These are phyloP conservation scores for Hericium alpestre DNA, from an alignment of 768 basidiomycete species.

Conservation along the genomic window DNA sequence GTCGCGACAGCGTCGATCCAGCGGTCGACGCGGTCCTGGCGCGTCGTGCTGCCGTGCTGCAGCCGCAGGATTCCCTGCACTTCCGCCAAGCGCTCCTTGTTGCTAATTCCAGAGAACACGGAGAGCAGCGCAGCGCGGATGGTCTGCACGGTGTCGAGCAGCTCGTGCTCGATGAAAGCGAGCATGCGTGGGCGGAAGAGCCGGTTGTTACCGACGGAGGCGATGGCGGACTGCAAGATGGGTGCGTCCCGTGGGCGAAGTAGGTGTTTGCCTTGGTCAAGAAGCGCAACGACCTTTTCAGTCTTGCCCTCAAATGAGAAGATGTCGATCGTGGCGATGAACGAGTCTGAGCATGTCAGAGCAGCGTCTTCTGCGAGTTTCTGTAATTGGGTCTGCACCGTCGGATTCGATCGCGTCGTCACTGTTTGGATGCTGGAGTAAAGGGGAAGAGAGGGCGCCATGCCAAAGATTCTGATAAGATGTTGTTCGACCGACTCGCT, in stretches of 20 bases:
- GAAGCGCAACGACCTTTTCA: slow-evolving; percentile 28
- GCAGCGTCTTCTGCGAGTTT: slow-evolving; percentile 27
- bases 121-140: slow-evolving; percentile 33
- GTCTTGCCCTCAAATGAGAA: slow-evolving; percentile 27
- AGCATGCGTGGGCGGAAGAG: slow-evolving; percentile 21
- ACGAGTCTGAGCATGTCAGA: slow-evolving; percentile 37
- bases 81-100: slow-evolving; percentile 28
- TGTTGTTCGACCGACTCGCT: slow-evolving; percentile 34
- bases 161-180: slow-evolving; percentile 40
- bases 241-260: slow-evolving; percentile 49
- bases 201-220: slow-evolving; percentile 25
- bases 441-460: slow-evolving; percentile 36
- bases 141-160: slow-evolving; percentile 33
- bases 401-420: slow-evolving; percentile 14
- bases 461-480: slow-evolving; percentile 38
- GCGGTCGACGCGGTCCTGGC: slow-evolving; percentile 35
- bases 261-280: slow-evolving; percentile 39
- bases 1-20: slow-evolving; percentile 44
- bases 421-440: slow-evolving; percentile 33
- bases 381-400: slow-evolving; percentile 18
- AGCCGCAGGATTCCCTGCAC: slow-evolving; percentile 37
- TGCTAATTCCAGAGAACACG: slow-evolving; percentile 38
- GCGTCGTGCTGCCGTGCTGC: slow-evolving; percentile 24
- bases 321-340: slow-evolving; percentile 47
- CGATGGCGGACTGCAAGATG: slow-evolving; percentile 35